Conservation (phyloP, 768 basidiomycete species). For the Amanita polypyramis region DNA sequence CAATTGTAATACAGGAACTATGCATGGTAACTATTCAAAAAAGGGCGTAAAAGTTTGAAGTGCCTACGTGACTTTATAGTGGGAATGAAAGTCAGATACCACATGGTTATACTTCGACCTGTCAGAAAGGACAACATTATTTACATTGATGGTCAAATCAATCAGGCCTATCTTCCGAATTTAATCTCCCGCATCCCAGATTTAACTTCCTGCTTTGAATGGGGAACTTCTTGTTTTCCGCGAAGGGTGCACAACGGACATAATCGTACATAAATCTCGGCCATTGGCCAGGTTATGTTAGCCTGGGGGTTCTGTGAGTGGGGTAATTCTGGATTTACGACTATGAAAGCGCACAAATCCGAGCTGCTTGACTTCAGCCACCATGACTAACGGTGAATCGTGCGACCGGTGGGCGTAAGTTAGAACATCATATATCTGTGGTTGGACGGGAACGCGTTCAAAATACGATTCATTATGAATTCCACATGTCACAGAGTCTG, state of each 20-base stretch:
- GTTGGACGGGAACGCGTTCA: slow-evolving; percentile 53
- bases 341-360: slow-evolving; percentile 41
- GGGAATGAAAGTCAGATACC: neutral
- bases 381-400: slow-evolving; percentile 39
- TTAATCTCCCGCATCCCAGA: neutral
- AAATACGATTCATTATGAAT: slow-evolving; percentile 25
- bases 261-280: slow-evolving; percentile 51
- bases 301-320: slow-evolving; percentile 27
- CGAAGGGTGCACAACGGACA: slow-evolving; percentile 39
- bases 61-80: neutral
- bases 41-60: neutral
- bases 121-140: neutral
- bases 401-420: slow-evolving; percentile 58
- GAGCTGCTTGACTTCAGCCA: slow-evolving; percentile 43
- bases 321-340: neutral
- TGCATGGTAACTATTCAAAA: neutral
- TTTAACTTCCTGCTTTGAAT: neutral
- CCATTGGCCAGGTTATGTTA: slow-evolving; percentile 64
- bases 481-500: slow-evolving; percentile 13
- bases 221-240: slow-evolving; percentile 7
- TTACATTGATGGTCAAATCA: neutral
- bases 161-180: neutral
- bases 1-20: neutral
- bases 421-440: slow-evolving; percentile 60
- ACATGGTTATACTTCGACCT: neutral